These are phyloP conservation scores for Diaporthe helianthi DNA, from an alignment of 2,329 filamentous ascomycete species.

Conservation along the genomic window DNA sequence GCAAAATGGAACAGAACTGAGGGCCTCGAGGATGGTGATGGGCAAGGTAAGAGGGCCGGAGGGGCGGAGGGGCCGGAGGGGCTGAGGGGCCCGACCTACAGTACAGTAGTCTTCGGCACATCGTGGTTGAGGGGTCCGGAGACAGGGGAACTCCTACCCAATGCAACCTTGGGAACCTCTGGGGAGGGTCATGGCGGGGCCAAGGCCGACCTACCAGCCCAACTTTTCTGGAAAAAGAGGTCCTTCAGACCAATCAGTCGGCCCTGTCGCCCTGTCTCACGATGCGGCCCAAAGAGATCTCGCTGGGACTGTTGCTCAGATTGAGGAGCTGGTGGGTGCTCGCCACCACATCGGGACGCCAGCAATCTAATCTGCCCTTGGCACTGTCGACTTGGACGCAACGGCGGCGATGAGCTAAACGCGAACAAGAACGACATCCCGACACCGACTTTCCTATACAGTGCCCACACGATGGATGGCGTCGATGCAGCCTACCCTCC, in stretches of 20 bases:
- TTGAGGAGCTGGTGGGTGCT: background rate
- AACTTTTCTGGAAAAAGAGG: constrained; percentile 7
- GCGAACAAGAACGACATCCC: background rate
- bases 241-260: constrained; percentile 1
- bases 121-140: background rate
- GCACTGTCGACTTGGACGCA: background rate
- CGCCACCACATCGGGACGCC: constrained; percentile 11
- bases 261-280: constrained; percentile 18
- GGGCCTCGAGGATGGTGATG: background rate
- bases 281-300: constrained; percentile 15
- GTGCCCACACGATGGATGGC: constrained; percentile 5
- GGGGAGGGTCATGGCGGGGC: constrained; percentile 14
- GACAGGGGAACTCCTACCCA: constrained; percentile 2
- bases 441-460: constrained; percentile 11
- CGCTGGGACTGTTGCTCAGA: constrained; percentile 12
- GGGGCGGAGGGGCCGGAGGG: background rate
- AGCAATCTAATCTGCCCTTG: constrained; percentile 19
- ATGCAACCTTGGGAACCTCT: constrained; percentile 1
- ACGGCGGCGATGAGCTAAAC: constrained; percentile 1
- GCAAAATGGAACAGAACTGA: background rate
- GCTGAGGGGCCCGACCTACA: too few species aligned
- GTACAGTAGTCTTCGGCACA: background rate
- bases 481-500: constrained; percentile 17
- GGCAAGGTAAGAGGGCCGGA: background rate
- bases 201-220: constrained; percentile 1